These are phyloP conservation scores for Glomus cerebriforme DNA, from an alignment of 192 early-diverging fungal genomes.

Conservation along the genomic window DNA sequence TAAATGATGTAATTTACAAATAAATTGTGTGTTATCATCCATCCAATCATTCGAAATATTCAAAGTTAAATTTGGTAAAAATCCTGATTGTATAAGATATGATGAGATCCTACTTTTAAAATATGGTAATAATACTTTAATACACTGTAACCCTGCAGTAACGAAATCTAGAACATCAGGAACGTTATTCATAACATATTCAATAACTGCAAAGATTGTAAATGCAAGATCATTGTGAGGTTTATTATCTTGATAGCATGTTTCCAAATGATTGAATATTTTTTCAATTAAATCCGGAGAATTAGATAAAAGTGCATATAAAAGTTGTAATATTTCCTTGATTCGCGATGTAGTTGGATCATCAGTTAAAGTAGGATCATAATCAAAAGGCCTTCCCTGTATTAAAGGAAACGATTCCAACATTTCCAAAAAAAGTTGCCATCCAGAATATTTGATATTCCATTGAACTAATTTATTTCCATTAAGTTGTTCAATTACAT, in stretches of 20 bases:
- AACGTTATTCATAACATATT: neutral
- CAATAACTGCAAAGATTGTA: conserved; percentile 3
- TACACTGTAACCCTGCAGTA: neutral
- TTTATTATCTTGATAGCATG: neutral
- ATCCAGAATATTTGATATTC: conserved; percentile 19
- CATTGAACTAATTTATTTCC: conserved; percentile 6
- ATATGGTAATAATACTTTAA: conserved; percentile 1
- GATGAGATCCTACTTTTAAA: neutral
- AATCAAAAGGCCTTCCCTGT: neutral
- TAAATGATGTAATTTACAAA: conserved; percentile 6
- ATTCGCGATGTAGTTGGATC: neutral
- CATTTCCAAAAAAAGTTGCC: conserved; percentile 9
- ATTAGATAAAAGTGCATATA: conserved; percentile 8
- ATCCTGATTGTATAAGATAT: conserved; percentile 2
- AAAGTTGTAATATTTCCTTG: conserved; percentile 2
- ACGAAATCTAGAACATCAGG: conserved; percentile 1
- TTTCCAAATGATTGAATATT: neutral
- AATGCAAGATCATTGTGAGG: neutral
- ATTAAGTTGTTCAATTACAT: neutral
- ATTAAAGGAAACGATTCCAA: conserved; percentile 10
- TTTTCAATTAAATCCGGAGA: neutral
- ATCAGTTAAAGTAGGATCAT: neutral
- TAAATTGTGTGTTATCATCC: neutral
- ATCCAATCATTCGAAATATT: neutral
- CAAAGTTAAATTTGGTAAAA: neutral